phyloP scores from a whole-genome alignment of 257 asterid species.

The Echites panduratus region DNA sequence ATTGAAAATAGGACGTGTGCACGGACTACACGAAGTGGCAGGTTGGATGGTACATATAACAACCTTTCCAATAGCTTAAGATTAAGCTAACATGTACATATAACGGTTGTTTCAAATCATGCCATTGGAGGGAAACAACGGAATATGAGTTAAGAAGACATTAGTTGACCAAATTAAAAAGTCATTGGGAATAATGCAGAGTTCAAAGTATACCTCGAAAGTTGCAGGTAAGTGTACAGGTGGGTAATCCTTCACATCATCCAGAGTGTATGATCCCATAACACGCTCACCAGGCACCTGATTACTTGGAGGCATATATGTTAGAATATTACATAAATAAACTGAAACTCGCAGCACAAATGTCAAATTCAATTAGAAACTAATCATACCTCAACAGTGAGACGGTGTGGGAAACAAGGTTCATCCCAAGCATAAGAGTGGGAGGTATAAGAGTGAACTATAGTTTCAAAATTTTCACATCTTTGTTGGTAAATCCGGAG shows the following conservation, averaged over 20 bases:
- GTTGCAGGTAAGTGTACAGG: slow-evolving; percentile 70
- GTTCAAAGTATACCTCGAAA: slow-evolving; percentile 54
- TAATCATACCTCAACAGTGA: slow-evolving; percentile 69
- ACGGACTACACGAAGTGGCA: background rate
- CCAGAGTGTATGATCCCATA: slow-evolving; percentile 74
- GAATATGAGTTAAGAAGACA: background rate
- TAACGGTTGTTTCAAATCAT: background rate
- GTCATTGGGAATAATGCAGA: background rate
- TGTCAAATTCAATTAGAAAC: background rate
- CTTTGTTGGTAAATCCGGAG: slow-evolving; percentile 88
- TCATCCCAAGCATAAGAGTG: slow-evolving; percentile 96
- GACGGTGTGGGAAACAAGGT: slow-evolving; percentile 89
- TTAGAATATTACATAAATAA: background rate
- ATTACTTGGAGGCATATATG: slow-evolving; percentile 11
- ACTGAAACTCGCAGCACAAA: slow-evolving; percentile 16
- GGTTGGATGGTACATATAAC: background rate
- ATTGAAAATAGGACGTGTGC: background rate
- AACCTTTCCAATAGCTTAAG: background rate
- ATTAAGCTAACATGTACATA: background rate
- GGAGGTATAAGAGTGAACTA: slow-evolving; percentile 77
- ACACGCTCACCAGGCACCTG: slow-evolving; percentile 92
- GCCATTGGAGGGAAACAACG: background rate
- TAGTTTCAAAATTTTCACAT: slow-evolving; percentile 91
- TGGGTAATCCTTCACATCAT: slow-evolving; percentile 59
- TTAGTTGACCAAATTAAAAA: background rate